Conservation (phyloP, 2,329 filamentous ascomycete species). For the Cercospora sojina region DNA sequence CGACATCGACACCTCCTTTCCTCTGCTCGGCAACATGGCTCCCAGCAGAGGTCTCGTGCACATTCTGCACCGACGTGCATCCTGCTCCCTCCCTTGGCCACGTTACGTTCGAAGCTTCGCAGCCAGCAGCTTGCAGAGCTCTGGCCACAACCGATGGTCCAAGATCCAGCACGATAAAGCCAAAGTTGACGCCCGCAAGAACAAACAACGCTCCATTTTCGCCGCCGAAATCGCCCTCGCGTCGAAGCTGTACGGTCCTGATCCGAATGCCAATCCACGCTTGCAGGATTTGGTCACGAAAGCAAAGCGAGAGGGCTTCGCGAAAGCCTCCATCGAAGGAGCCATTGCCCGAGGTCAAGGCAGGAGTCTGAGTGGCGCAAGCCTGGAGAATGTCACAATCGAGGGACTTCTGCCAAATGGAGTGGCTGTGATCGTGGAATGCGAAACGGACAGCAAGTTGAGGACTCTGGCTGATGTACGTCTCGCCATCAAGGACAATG, state of each 20-base stretch:
- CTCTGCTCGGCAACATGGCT: constrained; percentile 29
- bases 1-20: background rate
- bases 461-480: constrained; percentile 73
- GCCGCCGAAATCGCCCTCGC: constrained; percentile 71
- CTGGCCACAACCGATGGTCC: constrained; percentile 90
- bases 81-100: constrained; percentile 14
- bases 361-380: constrained; percentile 68
- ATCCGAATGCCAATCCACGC: constrained; percentile 71
- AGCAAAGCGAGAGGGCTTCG: constrained; percentile 83
- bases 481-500: constrained; percentile 66
- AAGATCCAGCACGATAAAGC: constrained; percentile 96
- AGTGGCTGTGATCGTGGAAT: constrained; percentile 76
- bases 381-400: constrained; percentile 73
- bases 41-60: constrained; percentile 34
- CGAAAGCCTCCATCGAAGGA: constrained; percentile 78
- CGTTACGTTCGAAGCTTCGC: constrained; percentile 28
- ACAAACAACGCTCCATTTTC: constrained; percentile 65
- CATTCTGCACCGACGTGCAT: background rate
- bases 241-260: constrained; percentile 75
- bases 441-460: constrained; percentile 77
- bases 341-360: constrained; percentile 89
- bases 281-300: constrained; percentile 69
- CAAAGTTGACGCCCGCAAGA: constrained; percentile 77
- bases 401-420: constrained; percentile 77
- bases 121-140: constrained; percentile 34